These are phyloP conservation scores for Batkoa obscura DNA, from an alignment of 371 early-diverging fungal species.

Conservation along the genomic window DNA sequence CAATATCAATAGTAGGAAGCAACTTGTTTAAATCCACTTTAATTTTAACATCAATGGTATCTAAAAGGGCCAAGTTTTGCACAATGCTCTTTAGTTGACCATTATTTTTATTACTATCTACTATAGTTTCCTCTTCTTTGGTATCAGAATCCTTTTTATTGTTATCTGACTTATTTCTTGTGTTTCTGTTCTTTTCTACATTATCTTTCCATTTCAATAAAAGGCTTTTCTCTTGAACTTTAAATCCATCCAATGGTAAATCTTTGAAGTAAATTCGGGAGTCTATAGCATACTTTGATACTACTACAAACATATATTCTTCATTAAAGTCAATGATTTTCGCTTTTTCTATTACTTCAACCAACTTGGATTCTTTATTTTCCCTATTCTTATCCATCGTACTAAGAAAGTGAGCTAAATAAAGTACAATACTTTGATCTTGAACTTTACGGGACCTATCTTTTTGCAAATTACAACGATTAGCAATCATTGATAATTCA, in stretches of 20 bases:
- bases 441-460: slow-evolving; percentile 63
- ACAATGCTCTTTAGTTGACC: neutral
- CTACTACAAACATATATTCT: neutral
- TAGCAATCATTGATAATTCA: slow-evolving; percentile 26
- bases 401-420: slow-evolving; percentile 39
- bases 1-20: too few species aligned
- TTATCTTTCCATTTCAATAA: neutral
- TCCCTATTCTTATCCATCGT: slow-evolving; percentile 4
- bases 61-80: too few species aligned
- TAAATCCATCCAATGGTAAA: neutral
- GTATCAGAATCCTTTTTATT: neutral
- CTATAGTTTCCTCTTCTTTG: neutral
- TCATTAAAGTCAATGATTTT: neutral
- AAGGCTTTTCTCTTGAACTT: neutral
- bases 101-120: neutral
- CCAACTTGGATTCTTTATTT: too few species aligned
- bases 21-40: too few species aligned
- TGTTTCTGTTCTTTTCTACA: neutral
- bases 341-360: neutral
- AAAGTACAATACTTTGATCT: slow-evolving; percentile 56
- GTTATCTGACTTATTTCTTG: neutral
- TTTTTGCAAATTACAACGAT: slow-evolving; percentile 65
- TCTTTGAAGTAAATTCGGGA: neutral
- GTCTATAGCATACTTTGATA: neutral
- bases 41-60: too few species aligned